Percentiles rank a stretch among this genome's conserved stretches.
Evolutionary conservation across 192 early-diverging fungal species (phyloP).

Genomic region (Coemansia sp.): DNA sequence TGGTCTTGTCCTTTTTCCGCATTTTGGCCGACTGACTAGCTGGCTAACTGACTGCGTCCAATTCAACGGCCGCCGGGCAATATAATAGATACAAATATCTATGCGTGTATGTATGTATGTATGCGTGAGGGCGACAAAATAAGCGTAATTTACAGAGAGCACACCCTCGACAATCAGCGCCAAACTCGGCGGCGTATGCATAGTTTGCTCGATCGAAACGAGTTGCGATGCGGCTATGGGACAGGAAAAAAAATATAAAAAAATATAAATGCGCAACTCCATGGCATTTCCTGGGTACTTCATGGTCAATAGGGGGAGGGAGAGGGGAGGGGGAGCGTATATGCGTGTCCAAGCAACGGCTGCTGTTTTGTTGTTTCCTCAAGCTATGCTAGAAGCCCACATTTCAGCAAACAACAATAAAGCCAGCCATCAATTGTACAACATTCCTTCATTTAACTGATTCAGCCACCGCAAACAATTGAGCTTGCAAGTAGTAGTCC

Average conservation of each 20-base stretch:
- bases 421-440: background rate
- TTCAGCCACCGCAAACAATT: slow-evolving; percentile 1
- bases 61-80: background rate
- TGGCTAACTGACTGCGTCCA: too few species aligned
- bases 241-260: background rate
- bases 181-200: background rate
- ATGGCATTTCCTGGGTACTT: background rate
- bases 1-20: slow-evolving; percentile 92
- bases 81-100: background rate
- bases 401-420: background rate
- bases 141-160: background rate
- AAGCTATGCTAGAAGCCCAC: background rate
- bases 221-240: background rate
- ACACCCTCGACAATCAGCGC: background rate
- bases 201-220: background rate
- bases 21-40: slow-evolving; percentile 42
- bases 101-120: background rate
- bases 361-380: background rate
- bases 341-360: background rate
- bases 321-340: too few species aligned
- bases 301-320: background rate
- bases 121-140: background rate
- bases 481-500: background rate
- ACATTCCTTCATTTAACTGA: background rate
- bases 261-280: background rate